phyloP scores from a whole-genome alignment of 1,284 basidiomycete genomes.

The Ganoderma resinaceum region DNA sequence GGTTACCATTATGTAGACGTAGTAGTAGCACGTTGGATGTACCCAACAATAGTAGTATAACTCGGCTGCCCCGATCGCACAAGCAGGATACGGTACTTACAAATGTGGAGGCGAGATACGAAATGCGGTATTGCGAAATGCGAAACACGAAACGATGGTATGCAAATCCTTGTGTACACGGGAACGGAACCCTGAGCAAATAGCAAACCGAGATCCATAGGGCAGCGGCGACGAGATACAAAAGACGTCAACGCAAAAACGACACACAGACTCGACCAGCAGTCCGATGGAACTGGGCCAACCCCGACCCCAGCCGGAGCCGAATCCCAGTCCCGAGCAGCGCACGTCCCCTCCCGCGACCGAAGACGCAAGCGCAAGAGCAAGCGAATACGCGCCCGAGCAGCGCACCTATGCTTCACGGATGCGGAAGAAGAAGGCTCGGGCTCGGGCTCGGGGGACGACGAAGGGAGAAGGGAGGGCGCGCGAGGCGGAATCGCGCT shows the following conservation, averaged over 20 bases:
- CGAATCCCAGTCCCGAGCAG: not conserved
- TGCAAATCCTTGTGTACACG: not conserved
- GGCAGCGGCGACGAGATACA: not conserved
- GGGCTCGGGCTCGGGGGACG: too few relatives aligned
- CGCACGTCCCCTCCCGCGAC: not conserved
- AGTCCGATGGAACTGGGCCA: not conserved
- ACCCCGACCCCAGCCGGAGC: conserved; percentile 5
- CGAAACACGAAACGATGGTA: not conserved
- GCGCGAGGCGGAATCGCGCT: not conserved
- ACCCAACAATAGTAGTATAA: not conserved
- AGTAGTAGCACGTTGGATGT: not conserved
- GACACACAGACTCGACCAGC: not conserved
- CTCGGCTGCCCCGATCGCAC: not conserved
- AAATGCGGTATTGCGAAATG: not conserved
- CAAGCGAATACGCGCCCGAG: not conserved
- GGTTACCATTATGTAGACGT: not conserved
- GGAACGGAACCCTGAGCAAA: not conserved
- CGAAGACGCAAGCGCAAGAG: not conserved
- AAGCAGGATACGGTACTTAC: not conserved
- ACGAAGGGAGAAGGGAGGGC: not conserved
- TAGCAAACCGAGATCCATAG: not conserved
- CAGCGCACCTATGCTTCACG: too few relatives aligned
- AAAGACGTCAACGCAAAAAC: not conserved
- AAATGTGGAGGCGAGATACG: not conserved
- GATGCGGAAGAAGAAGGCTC: not conserved